Evolutionary conservation across 208 protist species (phyloP), one percentile per base, ranked within the genome.

Genomic region (Novymonas esmeraldas): DNA sequence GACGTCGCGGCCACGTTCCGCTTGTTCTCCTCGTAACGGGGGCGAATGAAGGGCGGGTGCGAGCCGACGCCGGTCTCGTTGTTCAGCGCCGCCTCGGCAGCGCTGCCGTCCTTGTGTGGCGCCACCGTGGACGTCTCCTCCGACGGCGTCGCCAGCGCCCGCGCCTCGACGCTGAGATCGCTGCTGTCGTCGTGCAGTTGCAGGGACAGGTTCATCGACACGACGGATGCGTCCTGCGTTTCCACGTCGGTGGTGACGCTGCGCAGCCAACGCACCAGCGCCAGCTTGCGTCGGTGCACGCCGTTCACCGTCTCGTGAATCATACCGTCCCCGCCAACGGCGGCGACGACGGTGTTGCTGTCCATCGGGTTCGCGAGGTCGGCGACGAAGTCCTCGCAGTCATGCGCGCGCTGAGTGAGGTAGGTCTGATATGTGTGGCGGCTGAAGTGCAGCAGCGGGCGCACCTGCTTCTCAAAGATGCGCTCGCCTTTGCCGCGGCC

Each of bases 341-440:
- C 70, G 2, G 82, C 80, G 45, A 92, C 75, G 34, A 96, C 90
- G 62, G 76, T 67, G 45, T 74, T 31, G 22, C 38, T 49, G 72
- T 75, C 54, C 39, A 96, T 56, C 10, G 65, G 61, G 61, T 92
- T 85, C 36, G 39, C n/a, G 6, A 85, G 45, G 62, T 94, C 72
- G n/a, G 90, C 87, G 38, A 93, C 52, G 60, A 79, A 93, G 75
- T 93, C 86, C 73, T 96, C 90, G 60, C 82, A 89, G 62, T 96
- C 80, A 70, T 86, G 79, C 20, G 81, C 80, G 34, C 78, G 80
- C n/a, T 36, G 66, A 1, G 90, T 96, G 20, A 90, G 39, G 62
- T 76, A 76, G 6, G 73, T 51, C 39, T 85, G 51, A 22, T 86
- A 70, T 14, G 74, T 76, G 73, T 96, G 90, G 3, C 84, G 77